phyloP scores from a whole-genome alignment of 495 filamentous ascomycete species.

The Penicillium canescens region DNA sequence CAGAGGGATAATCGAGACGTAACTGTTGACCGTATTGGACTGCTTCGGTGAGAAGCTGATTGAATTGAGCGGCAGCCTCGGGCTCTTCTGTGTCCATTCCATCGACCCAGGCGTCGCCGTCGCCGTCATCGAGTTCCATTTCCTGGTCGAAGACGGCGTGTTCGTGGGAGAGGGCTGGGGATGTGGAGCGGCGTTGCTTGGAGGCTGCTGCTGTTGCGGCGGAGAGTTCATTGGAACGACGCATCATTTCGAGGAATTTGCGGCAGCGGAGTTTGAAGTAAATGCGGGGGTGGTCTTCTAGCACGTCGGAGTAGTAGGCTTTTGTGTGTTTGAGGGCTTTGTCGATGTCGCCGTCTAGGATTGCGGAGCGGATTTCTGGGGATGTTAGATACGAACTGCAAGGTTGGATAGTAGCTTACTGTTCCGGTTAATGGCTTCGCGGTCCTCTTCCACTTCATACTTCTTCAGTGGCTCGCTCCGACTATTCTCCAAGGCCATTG shows the following conservation, averaged over 20 bases:
- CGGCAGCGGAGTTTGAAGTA: conserved; percentile 88
- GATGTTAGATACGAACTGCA: neutral
- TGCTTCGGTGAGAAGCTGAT: conserved; percentile 63
- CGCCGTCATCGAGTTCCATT: conserved; percentile 77
- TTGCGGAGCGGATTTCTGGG: conserved; percentile 79
- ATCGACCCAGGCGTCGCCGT: conserved; percentile 52
- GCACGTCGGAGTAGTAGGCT: conserved; percentile 75
- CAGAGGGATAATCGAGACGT: conserved; percentile 65
- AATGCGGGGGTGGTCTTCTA: conserved; percentile 82
- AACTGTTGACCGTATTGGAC: conserved; percentile 81
- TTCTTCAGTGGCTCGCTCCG: conserved; percentile 53
- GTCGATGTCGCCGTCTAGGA: conserved; percentile 93
- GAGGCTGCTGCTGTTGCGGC: conserved; percentile 23
- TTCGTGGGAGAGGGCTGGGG: conserved; percentile 33
- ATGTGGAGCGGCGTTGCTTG: conserved; percentile 34
- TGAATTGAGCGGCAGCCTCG: conserved; percentile 40
- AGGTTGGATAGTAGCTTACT: conserved; percentile 49
- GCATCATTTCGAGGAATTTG: conserved; percentile 96
- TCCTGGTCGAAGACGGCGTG: conserved; percentile 64
- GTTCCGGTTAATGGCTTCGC: conserved; percentile 86
- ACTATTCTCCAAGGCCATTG: conserved; percentile 59
- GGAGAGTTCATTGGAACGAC: conserved; percentile 70
- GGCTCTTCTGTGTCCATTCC: conserved; percentile 57
- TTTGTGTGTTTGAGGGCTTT: conserved; percentile 79
- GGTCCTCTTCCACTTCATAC: conserved; percentile 79